Evolutionary conservation across 768 basidiomycete genomes (phyloP).

Genomic region (Termitomyces sp.): DNA sequence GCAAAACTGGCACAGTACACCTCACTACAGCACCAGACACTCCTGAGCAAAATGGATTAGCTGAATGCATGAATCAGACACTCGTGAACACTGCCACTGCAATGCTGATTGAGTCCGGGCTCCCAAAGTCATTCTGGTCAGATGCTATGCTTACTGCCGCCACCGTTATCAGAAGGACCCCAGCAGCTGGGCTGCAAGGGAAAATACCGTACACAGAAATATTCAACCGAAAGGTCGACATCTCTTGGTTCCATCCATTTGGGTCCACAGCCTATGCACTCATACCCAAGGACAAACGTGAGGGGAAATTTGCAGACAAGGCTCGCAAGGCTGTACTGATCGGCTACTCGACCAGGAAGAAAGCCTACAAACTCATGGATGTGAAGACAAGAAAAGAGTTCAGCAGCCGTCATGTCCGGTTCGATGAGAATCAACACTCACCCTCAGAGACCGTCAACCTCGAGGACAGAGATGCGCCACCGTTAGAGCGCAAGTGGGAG

Average conservation of each 20-base stretch:
- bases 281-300: background rate
- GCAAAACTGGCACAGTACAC: background rate
- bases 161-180: background rate
- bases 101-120: background rate
- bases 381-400: background rate
- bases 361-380: background rate
- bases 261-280: background rate
- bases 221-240: background rate
- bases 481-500: background rate
- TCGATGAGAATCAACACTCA: background rate
- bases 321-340: background rate
- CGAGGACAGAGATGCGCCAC: background rate
- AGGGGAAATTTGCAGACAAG: background rate
- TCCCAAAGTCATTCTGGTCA: background rate
- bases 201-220: background rate
- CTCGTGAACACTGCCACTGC: background rate
- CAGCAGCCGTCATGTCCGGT: background rate
- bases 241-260: background rate
- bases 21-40: no score
- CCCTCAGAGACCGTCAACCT: background rate
- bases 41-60: background rate
- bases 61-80: background rate
- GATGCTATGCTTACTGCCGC: background rate
- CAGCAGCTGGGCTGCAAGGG: fast-evolving
- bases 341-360: background rate